Evolutionary conservation across 1,139 yeast genomes (phyloP).

Genomic region (Candida tetrigidarum): DNA sequence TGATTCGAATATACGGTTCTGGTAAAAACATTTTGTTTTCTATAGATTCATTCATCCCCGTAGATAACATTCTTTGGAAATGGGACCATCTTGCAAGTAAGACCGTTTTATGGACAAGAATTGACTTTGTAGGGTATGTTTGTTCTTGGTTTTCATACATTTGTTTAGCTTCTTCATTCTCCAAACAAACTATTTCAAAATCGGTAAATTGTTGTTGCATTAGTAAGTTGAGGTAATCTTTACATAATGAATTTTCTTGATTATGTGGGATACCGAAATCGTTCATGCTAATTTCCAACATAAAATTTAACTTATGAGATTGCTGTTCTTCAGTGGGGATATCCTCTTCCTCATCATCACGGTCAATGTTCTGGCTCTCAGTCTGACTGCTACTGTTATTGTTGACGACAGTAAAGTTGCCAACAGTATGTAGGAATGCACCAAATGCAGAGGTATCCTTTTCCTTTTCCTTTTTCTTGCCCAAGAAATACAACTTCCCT

Average conservation of each 20-base stretch:
- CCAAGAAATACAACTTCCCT: constrained; percentile 39
- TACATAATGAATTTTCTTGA: constrained; percentile 20
- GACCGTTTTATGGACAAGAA: constrained; percentile 51
- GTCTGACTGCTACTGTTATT: no score
- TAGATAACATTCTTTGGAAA: constrained; percentile 48
- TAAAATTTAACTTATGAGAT: constrained; percentile 14
- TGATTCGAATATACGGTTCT: constrained; percentile 53
- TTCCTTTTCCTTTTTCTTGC: constrained; percentile 6
- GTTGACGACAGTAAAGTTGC: no score
- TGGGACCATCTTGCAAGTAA: constrained; percentile 66
- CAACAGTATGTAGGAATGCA: background rate
- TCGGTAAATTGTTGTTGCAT: constrained; percentile 46
- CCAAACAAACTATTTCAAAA: constrained; percentile 46
- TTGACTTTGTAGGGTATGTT: constrained; percentile 11
- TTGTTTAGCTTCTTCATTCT: constrained; percentile 12
- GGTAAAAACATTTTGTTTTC: constrained; percentile 54
- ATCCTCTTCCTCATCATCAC: constrained; percentile 7
- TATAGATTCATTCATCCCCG: constrained; percentile 60
- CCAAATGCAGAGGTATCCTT: background rate
- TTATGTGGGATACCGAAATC: constrained; percentile 26
- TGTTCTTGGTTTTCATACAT: constrained; percentile 7
- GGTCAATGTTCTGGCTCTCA: no score
- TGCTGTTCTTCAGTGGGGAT: constrained; percentile 6
- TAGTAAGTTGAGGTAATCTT: constrained; percentile 41
- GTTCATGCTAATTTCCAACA: constrained; percentile 24